These are phyloP conservation scores for Colletotrichum paranaense DNA, from an alignment of 2,329 filamentous ascomycete genomes.

Conservation along the genomic window DNA sequence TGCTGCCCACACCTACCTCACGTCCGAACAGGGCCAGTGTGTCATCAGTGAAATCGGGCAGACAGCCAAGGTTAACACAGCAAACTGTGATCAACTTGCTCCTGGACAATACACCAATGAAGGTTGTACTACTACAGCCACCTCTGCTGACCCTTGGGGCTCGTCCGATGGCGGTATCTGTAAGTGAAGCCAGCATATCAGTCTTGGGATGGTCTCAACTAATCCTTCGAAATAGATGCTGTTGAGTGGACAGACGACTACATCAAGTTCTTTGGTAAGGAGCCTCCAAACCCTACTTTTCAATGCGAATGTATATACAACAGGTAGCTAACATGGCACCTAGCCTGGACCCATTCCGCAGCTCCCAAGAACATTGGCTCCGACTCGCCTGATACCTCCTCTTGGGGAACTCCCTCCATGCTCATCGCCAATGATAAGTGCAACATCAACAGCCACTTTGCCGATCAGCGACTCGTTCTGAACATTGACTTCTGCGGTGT, in stretches of 20 bases:
- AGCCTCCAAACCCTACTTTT: too few relatives aligned
- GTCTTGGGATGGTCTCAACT: not conserved
- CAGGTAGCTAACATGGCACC: not conserved
- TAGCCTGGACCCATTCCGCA: conserved; percentile 44
- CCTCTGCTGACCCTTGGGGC: conserved; percentile 49
- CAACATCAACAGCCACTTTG: conserved; percentile 72
- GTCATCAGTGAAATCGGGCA: conserved; percentile 44
- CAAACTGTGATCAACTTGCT: conserved; percentile 53
- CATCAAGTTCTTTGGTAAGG: conserved; percentile 52
- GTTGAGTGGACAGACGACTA: conserved; percentile 54
- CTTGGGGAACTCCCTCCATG: conserved; percentile 74
- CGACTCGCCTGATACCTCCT: conserved; percentile 67
- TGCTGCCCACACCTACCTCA: conserved; percentile 64
- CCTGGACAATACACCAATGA: conserved; percentile 48
- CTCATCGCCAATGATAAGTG: conserved; percentile 69
- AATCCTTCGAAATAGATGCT: conserved; percentile 51
- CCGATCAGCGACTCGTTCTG: conserved; percentile 77
- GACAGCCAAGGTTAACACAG: conserved; percentile 44
- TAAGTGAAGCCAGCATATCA: conserved; percentile 38
- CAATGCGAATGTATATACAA: not conserved
- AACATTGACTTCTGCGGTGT: conserved; percentile 82
- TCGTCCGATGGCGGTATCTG: conserved; percentile 52
- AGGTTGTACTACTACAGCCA: conserved; percentile 55
- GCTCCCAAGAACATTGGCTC: conserved; percentile 48
- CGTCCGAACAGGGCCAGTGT: conserved; percentile 49